phyloP scores from a whole-genome alignment of 2,329 filamentous ascomycete species.

The Drechslerella coelobrocha region DNA sequence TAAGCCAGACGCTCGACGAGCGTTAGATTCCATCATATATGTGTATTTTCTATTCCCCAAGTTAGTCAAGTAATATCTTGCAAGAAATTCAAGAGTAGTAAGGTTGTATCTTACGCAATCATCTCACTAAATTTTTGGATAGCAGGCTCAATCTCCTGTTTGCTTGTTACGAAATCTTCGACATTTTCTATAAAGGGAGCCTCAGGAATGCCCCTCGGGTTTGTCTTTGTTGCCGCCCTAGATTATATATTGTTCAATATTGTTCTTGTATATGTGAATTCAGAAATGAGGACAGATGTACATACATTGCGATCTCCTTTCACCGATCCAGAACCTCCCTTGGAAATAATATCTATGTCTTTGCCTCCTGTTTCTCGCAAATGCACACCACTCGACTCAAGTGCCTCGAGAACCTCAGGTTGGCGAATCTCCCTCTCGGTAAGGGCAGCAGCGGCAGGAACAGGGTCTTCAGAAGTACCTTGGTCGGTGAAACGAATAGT shows the following conservation, averaged over 20 bases:
- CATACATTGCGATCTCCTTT: constrained; percentile 18
- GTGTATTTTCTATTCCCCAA: constrained; percentile 81
- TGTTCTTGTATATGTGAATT: not conserved
- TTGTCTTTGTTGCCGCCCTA: constrained; percentile 65
- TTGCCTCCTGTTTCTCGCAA: not conserved
- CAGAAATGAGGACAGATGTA: not conserved
- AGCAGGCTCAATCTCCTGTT: constrained; percentile 79
- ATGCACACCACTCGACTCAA: not conserved
- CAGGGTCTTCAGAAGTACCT: not conserved
- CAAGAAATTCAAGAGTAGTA: not conserved
- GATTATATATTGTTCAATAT: not conserved
- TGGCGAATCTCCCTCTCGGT: constrained; percentile 5
- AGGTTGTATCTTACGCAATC: constrained; percentile 75
- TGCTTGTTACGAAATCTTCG: constrained; percentile 82
- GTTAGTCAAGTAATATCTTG: constrained; percentile 36
- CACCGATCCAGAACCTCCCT: not conserved
- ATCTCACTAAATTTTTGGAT: constrained; percentile 88
- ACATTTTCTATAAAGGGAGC: constrained; percentile 88
- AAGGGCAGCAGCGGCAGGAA: not conserved
- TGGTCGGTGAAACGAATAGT: not conserved
- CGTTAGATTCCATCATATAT: constrained; percentile 96
- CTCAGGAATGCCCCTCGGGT: constrained; percentile 81
- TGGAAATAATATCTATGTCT: too few species aligned
- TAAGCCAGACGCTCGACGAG: constrained; percentile 78
- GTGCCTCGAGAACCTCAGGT: not conserved